A percentile compares a stretch with the other conserved stretches of the same genome.
These are phyloP conservation scores for Halophytophthora polymorphica DNA, from an alignment of 352 stramenopile genomes.

Conservation along the genomic window DNA sequence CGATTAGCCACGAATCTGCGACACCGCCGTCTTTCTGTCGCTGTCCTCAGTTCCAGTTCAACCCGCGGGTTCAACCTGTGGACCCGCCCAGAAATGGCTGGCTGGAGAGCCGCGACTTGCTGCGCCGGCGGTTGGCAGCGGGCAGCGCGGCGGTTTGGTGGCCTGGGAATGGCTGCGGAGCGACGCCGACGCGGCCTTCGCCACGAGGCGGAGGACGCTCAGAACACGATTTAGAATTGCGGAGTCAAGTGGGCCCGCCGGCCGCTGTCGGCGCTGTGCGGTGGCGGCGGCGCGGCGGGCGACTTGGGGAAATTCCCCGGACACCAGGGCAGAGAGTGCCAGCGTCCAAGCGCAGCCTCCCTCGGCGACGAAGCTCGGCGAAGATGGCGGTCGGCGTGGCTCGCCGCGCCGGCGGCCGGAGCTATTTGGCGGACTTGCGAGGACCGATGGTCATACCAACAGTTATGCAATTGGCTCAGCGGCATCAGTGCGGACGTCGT, in stretches of 20 bases:
- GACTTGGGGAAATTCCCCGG: conserved; percentile 90
- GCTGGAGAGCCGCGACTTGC: neutral
- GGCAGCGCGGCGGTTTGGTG: too few relatives aligned
- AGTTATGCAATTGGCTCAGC: conserved; percentile 92
- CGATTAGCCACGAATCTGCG: too few relatives aligned
- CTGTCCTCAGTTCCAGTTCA: too few relatives aligned
- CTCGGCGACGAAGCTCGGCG: conserved; percentile 59
- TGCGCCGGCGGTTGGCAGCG: too few relatives aligned
- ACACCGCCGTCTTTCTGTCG: too few relatives aligned
- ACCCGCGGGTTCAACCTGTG: too few relatives aligned
- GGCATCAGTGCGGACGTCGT: conserved; percentile 55
- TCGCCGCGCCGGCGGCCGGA: conserved; percentile 11
- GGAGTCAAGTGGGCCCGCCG: conserved; percentile 72
- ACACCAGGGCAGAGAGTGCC: conserved; percentile 88
- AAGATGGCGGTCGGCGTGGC: conserved; percentile 30
- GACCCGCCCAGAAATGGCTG: conserved; percentile 12
- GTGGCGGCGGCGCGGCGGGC: conserved; percentile 18
- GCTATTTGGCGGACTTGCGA: conserved; percentile 51
- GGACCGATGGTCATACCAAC: conserved; percentile 90
- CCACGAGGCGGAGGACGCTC: conserved; percentile 9
- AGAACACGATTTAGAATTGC: conserved; percentile 93
- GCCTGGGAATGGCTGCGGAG: conserved; percentile 3
- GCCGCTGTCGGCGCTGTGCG: conserved; percentile 4
- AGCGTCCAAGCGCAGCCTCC: conserved; percentile 78
- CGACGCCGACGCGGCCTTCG: neutral